These are phyloP conservation scores for Penicillium macrosclerotiorum DNA, from an alignment of 495 filamentous ascomycete species.

Conservation along the genomic window DNA sequence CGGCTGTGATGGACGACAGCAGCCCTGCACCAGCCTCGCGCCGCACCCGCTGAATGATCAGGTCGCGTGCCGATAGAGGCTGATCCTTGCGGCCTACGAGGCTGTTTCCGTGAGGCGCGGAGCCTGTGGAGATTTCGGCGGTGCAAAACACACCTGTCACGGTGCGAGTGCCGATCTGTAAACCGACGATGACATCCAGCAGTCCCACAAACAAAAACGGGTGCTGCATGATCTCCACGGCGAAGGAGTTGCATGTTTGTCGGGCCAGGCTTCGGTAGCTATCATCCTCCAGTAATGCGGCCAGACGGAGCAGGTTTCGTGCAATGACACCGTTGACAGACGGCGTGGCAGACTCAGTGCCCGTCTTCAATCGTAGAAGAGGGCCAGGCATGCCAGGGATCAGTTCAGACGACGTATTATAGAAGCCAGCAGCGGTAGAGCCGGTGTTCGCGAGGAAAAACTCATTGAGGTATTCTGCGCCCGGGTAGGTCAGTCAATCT, in stretches of 20 bases:
- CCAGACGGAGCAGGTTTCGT: slow-evolving; percentile 78
- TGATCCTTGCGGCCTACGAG: slow-evolving; percentile 26
- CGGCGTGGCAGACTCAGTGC: slow-evolving; percentile 87
- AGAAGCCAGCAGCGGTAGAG: slow-evolving; percentile 67
- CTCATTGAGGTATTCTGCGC: slow-evolving; percentile 60
- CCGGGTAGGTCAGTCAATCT: slow-evolving; percentile 12
- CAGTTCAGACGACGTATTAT: slow-evolving; percentile 66
- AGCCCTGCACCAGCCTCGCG: slow-evolving; percentile 38
- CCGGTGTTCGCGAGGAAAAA: slow-evolving; percentile 62
- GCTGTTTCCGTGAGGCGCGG: slow-evolving; percentile 16
- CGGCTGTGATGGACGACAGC: slow-evolving; percentile 33
- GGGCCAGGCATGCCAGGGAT: slow-evolving; percentile 70
- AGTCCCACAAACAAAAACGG: slow-evolving; percentile 84
- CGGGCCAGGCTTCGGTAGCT: slow-evolving; percentile 62
- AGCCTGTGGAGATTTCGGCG: slow-evolving; percentile 16
- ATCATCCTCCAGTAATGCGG: slow-evolving; percentile 65
- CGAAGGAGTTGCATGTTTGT: slow-evolving; percentile 78
- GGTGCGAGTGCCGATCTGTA: slow-evolving; percentile 56
- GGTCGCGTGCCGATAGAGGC: slow-evolving; percentile 35
- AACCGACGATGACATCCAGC: slow-evolving; percentile 69
- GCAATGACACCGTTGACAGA: slow-evolving; percentile 84
- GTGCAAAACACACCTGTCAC: slow-evolving; percentile 42
- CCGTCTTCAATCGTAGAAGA: slow-evolving; percentile 86
- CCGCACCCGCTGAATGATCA: slow-evolving; percentile 37
- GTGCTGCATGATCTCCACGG: slow-evolving; percentile 86